Percentiles rank a stretch among this genome's conserved stretches.
phyloP scores from a whole-genome alignment of 306 rosid genomes.

The Quercus berberidifolia region DNA sequence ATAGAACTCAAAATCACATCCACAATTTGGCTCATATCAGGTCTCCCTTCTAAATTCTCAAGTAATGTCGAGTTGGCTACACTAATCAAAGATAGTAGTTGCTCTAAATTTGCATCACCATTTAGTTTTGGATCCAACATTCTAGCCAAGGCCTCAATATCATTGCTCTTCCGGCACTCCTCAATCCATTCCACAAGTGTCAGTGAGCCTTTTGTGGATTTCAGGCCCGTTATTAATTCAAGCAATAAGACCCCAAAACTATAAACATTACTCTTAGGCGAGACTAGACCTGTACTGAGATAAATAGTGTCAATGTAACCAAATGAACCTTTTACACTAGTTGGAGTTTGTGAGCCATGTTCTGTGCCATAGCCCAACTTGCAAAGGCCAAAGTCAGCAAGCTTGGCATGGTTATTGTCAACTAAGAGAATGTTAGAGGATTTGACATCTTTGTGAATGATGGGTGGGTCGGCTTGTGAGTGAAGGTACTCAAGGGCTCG shows the following conservation, averaged over 20 bases:
- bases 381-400: conserved; percentile 18
- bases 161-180: background rate
- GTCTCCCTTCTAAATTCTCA: conserved; percentile 9
- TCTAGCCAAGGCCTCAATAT: background rate
- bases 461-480: conserved; percentile 11
- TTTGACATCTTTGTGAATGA: conserved; percentile 21
- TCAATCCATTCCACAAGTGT: conserved; percentile 11
- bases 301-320: conserved; percentile 9
- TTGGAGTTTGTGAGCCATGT: background rate
- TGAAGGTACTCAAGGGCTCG: conserved; percentile 26
- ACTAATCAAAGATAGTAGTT: background rate
- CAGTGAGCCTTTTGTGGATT: conserved; percentile 9
- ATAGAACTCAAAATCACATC: conserved; percentile 5
- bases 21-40: conserved; percentile 5
- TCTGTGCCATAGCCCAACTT: conserved; percentile 2
- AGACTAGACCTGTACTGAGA: conserved; percentile 3
- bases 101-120: background rate
- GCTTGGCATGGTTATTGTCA: conserved; percentile 17
- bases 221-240: conserved; percentile 2
- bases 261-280: conserved; percentile 7
- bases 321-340: conserved; percentile 1
- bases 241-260: conserved; percentile 14
- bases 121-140: conserved; percentile 22
- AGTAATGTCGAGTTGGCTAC: conserved; percentile 13
- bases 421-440: conserved; percentile 24